phyloP scores from a whole-genome alignment of 169 alveolate species.

The Blepharisma undulans region DNA sequence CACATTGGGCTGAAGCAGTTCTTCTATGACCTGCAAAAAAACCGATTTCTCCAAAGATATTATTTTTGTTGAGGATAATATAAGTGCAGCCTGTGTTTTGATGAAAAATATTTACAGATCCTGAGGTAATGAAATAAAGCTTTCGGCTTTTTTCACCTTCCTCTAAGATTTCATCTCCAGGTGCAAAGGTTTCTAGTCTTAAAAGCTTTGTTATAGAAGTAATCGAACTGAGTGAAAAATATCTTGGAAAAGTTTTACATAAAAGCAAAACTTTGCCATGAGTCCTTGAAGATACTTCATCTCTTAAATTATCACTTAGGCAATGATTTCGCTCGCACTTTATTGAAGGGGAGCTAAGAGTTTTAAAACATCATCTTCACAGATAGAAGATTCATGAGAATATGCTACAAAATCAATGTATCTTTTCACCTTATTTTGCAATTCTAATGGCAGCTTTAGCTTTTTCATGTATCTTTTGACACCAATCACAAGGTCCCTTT shows the following conservation, averaged over 20 bases:
- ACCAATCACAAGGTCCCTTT: slow-evolving; percentile 54
- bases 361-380: slow-evolving; percentile 63
- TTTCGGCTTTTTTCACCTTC: slow-evolving; percentile 46
- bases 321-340: too few species aligned
- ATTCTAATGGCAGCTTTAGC: slow-evolving; percentile 62
- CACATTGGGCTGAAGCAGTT: slow-evolving; percentile 65
- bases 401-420: slow-evolving; percentile 72
- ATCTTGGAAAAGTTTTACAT: slow-evolving; percentile 46
- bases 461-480: slow-evolving; percentile 64
- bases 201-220: neutral
- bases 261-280: slow-evolving; percentile 60
- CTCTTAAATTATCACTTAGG: slow-evolving; percentile 64
- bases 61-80: slow-evolving; percentile 57
- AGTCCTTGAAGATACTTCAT: slow-evolving; percentile 63
- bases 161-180: slow-evolving; percentile 57
- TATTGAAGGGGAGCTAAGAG: too few species aligned
- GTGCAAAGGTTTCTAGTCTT: slow-evolving; percentile 42
- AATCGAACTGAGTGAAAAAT: neutral
- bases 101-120: slow-evolving; percentile 47
- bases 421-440: slow-evolving; percentile 67
- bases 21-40: slow-evolving; percentile 62
- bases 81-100: slow-evolving; percentile 52
- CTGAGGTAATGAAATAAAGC: slow-evolving; percentile 43
- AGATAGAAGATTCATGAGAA: slow-evolving; percentile 53
- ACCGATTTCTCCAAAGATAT: slow-evolving; percentile 72